These are phyloP conservation scores for Pyrrhoderma noxium DNA, from an alignment of 1,284 basidiomycete genomes.

Conservation along the genomic window DNA sequence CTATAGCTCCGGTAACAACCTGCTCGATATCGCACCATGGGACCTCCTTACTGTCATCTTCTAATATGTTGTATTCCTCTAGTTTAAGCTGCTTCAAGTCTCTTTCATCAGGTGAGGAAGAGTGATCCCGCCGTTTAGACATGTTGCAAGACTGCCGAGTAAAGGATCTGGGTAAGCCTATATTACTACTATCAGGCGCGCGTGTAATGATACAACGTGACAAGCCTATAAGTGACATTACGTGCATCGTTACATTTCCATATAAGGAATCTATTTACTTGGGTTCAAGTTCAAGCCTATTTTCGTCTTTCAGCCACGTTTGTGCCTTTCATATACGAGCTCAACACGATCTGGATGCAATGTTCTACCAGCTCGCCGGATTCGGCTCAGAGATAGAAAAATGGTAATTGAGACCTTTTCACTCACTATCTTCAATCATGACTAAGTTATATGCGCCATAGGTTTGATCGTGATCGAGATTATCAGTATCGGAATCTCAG, in stretches of 20 bases:
- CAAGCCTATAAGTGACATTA: too few species aligned
- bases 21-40: constrained; percentile 15
- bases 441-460: constrained; percentile 7
- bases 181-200: too few species aligned
- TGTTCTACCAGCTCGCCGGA: constrained; percentile 28
- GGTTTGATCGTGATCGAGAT: constrained; percentile 16
- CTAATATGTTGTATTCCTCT: background rate
- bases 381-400: constrained; percentile 23
- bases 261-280: too few species aligned
- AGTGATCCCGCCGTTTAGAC: background rate
- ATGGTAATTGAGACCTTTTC: constrained; percentile 18
- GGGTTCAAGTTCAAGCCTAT: too few species aligned
- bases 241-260: too few species aligned
- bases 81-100: background rate
- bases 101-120: background rate
- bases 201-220: too few species aligned
- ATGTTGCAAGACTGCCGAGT: background rate
- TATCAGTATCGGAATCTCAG: background rate
- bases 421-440: background rate
- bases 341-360: too few species aligned
- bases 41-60: constrained; percentile 6
- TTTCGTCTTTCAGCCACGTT: too few species aligned
- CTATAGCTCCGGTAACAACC: background rate
- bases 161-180: too few species aligned
- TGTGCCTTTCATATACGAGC: too few species aligned